Evolutionary conservation across 805 yeast genomes (phyloP), one percentile per base, ranked within the genome.

Genomic region (Scheffersomyces ergatensis): DNA sequence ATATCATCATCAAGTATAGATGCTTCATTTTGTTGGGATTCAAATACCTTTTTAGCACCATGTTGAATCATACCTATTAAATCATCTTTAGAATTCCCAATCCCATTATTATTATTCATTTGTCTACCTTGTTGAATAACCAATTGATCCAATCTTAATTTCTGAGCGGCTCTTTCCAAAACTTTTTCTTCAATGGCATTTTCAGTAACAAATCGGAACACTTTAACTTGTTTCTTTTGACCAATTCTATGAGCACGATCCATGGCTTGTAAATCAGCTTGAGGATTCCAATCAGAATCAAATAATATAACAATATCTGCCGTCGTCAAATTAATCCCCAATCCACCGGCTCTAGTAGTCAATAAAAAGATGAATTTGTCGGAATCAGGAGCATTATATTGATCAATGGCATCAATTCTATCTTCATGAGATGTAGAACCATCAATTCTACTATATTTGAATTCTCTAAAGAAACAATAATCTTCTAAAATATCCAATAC

Each of bases 11-110:
- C 80, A 42, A 57, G 63, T 61, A 55, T 56, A 43, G 58, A 49
- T 5, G 51, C 42, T 1, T 55, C 55, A 4, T 62, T 50, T 9
- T 60, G 54, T 24, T 45, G 50, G 17, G 73, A 62, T 46, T 86
- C 92, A 60, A 93, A 85, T 15, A 93, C 90, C 34, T 82, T 80
- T 58, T 85, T 83, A 1, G 99, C 99, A 43, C 99, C 99, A 62
- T 84, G 96, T 62, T 92, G 98, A 61, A 92, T 92, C 98, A 93
- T 93, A 36, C 85, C 88, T 18, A 92, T 67, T 53, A 92, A 77
- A 56, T 90, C 98, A 53, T 89, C 97, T 55, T 87, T 86, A 4
- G 76, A 65, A 50, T 74, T 82, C 14, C 85, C 86, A 44, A 79
- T 67, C 13, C 55, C 51, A 14, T 53, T 60, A 42, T 70, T 69